phyloP scores from a whole-genome alignment of 805 yeast genomes.

The Metschnikowia chrysomelidarum region DNA sequence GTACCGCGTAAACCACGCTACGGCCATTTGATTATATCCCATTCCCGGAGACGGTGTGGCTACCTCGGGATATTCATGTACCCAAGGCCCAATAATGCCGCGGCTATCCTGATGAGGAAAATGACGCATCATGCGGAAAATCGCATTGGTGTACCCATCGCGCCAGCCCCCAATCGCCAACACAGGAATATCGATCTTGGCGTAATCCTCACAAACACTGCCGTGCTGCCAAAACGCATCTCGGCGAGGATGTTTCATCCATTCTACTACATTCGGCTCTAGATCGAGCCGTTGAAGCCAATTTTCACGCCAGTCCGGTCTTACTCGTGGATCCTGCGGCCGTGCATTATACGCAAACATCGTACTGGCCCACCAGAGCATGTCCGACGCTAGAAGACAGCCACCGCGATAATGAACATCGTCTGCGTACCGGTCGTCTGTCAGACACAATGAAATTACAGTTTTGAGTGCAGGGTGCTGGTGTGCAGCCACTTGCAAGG shows the following conservation, averaged over 20 bases:
- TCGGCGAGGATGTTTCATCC: constrained; percentile 6
- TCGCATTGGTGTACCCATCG: constrained; percentile 8
- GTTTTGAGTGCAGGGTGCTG: constrained; percentile 7
- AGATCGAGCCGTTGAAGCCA: constrained; percentile 3
- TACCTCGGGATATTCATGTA: constrained; percentile 8
- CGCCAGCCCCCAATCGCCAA: constrained; percentile 10
- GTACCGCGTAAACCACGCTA: constrained; percentile 5
- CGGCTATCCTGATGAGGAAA: constrained; percentile 3
- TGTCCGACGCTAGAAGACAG: constrained; percentile 7
- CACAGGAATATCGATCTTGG: constrained; percentile 5
- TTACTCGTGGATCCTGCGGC: constrained; percentile 5
- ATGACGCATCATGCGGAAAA: constrained; percentile 4
- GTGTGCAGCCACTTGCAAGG: constrained; percentile 6
- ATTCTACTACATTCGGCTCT: constrained; percentile 6
- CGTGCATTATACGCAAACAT: constrained; percentile 9
- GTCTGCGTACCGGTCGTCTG: constrained; percentile 8
- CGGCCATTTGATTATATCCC: constrained; percentile 8
- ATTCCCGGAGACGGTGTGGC: constrained; percentile 8
- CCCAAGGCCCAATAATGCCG: constrained; percentile 9
- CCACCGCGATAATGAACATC: constrained; percentile 8
- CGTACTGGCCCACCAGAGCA: constrained; percentile 10
- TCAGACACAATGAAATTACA: constrained; percentile 7
- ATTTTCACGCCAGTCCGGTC: constrained; percentile 4
- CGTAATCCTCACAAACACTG: constrained; percentile 7
- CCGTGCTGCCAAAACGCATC: constrained; percentile 9